Evolutionary conservation across 768 basidiomycete genomes (phyloP).

Genomic region (Suillus subluteus): DNA sequence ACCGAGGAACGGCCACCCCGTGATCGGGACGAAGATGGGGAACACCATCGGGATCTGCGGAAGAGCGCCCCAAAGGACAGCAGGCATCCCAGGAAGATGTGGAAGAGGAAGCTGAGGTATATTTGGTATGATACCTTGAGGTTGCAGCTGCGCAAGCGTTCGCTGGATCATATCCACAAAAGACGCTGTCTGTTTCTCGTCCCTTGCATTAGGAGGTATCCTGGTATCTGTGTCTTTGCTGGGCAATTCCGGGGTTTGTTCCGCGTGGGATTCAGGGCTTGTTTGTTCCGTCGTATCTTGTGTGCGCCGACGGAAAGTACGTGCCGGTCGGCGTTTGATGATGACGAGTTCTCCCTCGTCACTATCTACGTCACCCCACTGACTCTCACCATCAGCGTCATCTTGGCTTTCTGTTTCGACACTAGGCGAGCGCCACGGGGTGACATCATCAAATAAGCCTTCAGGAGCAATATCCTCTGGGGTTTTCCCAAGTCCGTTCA

Average conservation of each 20-base stretch:
- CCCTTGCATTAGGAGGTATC: constrained; percentile 23
- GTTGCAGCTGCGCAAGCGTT: constrained; percentile 62
- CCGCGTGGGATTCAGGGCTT: not conserved
- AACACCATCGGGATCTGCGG: constrained; percentile 79
- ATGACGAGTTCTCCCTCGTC: constrained; percentile 51
- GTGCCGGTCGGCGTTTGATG: constrained; percentile 35
- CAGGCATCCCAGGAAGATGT: constrained; percentile 69
- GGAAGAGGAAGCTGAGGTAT: constrained; percentile 52
- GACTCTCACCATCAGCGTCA: constrained; percentile 58
- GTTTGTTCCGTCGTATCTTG: constrained; percentile 24
- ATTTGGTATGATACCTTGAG: constrained; percentile 60
- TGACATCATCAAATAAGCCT: constrained; percentile 47
- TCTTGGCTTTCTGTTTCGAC: constrained; percentile 29
- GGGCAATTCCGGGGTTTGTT: constrained; percentile 8
- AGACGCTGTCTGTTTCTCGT: constrained; percentile 47
- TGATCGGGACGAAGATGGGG: constrained; percentile 74
- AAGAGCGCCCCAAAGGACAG: constrained; percentile 61
- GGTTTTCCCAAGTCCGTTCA: constrained; percentile 71
- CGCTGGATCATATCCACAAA: constrained; percentile 78
- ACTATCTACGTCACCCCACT: constrained; percentile 72
- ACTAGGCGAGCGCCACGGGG: constrained; percentile 16
- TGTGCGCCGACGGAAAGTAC: constrained; percentile 37
- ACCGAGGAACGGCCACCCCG: constrained; percentile 67
- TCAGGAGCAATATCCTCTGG: constrained; percentile 59
- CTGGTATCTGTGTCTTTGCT: constrained; percentile 26